Conservation (phyloP, 2,329 filamentous ascomycete genomes). For the Fusarium bulbicola region DNA sequence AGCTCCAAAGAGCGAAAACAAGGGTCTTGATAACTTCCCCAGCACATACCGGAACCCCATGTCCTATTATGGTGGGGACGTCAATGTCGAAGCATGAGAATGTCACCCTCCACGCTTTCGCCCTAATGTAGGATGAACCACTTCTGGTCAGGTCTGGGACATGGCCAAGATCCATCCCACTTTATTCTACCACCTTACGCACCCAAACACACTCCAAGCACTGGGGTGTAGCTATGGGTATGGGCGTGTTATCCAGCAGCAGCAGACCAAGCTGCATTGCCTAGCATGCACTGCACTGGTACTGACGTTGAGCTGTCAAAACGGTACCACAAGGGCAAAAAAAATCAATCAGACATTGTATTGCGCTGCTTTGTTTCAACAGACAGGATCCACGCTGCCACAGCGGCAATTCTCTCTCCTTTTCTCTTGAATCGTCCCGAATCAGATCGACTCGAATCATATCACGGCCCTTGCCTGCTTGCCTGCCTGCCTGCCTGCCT, state of each 20-base stretch:
- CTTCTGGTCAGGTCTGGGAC: constrained; percentile 43
- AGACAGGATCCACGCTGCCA: constrained; percentile 34
- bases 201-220: constrained; percentile 25
- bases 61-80: constrained; percentile 35
- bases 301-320: constrained; percentile 26
- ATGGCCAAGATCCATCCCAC: constrained; percentile 43
- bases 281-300: constrained; percentile 4
- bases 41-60: constrained; percentile 31
- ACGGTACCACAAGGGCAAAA: not conserved
- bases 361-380: constrained; percentile 24
- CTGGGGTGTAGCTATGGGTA: constrained; percentile 2
- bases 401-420: constrained; percentile 18
- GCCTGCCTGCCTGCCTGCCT: constrained; percentile 7
- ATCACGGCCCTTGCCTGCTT: constrained; percentile 21
- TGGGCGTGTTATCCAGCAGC: constrained; percentile 11
- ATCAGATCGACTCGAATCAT: constrained; percentile 16
- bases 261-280: not conserved
- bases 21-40: constrained; percentile 37
- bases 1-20: constrained; percentile 23
- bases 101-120: constrained; percentile 45
- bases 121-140: constrained; percentile 48
- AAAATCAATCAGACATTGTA: not conserved
- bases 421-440: constrained; percentile 22
- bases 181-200: constrained; percentile 33
- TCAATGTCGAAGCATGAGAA: constrained; percentile 37